Evolutionary conservation across 768 basidiomycete genomes (phyloP).

Genomic region (Hortiboletus flavorubellus): DNA sequence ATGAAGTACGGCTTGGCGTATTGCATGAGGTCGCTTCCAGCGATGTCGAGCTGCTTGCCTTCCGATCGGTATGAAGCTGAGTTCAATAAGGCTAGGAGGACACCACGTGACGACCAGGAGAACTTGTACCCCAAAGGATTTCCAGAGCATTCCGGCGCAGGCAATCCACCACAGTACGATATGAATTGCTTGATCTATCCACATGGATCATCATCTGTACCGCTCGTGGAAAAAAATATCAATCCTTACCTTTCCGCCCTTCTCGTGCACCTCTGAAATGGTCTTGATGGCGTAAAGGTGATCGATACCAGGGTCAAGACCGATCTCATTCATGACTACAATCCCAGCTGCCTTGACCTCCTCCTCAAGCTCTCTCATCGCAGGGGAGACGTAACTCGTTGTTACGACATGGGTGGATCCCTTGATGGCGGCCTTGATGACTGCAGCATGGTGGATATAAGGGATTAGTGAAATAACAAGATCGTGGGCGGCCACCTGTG

Average conservation of each 20-base stretch:
- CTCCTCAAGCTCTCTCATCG: slow-evolving; percentile 82
- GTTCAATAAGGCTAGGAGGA: slow-evolving; percentile 93
- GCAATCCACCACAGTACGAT: slow-evolving; percentile 95
- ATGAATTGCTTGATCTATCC: slow-evolving; percentile 81
- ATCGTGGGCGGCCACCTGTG: slow-evolving; percentile 79
- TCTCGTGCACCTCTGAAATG: slow-evolving; percentile 88
- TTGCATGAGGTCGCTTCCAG: slow-evolving; percentile 84
- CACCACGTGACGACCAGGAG: slow-evolving; percentile 96
- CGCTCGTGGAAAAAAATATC: not conserved
- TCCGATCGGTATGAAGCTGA: slow-evolving; percentile 74
- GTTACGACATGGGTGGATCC: slow-evolving; percentile 92
- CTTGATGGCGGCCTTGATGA: slow-evolving; percentile 84
- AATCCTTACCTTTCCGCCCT: slow-evolving; percentile 80
- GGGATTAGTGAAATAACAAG: slow-evolving; percentile 96
- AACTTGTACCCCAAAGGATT: slow-evolving; percentile 99
- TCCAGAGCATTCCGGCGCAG: slow-evolving; percentile 83
- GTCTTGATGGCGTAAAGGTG: slow-evolving; percentile 93
- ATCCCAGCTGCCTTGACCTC: slow-evolving; percentile 85
- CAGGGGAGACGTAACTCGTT: slow-evolving; percentile 90
- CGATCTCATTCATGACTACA: slow-evolving; percentile 96
- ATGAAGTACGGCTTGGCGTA: slow-evolving; percentile 93
- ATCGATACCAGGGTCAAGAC: slow-evolving; percentile 94
- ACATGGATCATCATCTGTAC: not conserved
- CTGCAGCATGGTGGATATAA: slow-evolving; percentile 83
- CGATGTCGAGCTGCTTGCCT: slow-evolving; percentile 61